Percentiles rank a stretch among this genome's conserved stretches.
These are phyloP conservation scores for Lecanosticta acicola DNA, from an alignment of 2,329 filamentous ascomycete species.

Conservation along the genomic window DNA sequence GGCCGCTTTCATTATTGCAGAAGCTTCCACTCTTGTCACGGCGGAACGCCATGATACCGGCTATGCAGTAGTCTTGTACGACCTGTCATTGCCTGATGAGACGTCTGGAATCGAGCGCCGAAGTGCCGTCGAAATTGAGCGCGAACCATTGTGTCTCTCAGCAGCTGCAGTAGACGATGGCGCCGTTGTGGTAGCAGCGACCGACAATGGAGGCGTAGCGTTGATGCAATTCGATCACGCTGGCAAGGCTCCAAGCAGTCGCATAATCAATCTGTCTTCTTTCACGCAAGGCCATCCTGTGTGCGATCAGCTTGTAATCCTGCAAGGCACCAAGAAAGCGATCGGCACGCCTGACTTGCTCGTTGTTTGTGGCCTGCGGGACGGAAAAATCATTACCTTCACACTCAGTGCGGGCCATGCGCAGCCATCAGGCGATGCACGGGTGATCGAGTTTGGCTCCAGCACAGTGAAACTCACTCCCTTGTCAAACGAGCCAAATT, in stretches of 20 bases:
- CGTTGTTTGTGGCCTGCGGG: constrained; percentile 27
- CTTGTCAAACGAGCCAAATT: constrained; percentile 7
- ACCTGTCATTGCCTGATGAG: constrained; percentile 6
- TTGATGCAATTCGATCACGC: constrained; percentile 6
- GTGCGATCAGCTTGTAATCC: constrained; percentile 25
- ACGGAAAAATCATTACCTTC: constrained; percentile 24
- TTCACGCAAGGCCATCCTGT: constrained; percentile 5
- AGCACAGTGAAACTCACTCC: constrained; percentile 25
- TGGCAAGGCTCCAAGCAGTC: constrained; percentile 1
- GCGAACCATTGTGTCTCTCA: constrained; percentile 15
- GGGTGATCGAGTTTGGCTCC: constrained; percentile 18
- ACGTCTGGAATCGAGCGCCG: constrained; percentile 4
- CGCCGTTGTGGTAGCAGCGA: constrained; percentile 12
- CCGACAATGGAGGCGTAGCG: constrained; percentile 10
- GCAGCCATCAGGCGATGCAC: constrained; percentile 6
- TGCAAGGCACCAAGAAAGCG: constrained; percentile 5
- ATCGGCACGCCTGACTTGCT: constrained; percentile 6
- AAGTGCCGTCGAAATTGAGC: neutral
- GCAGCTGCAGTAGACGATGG: constrained; percentile 5
- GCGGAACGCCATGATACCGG: constrained; percentile 12
- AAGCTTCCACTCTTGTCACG: constrained; percentile 12
- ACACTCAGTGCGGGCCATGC: constrained; percentile 7
- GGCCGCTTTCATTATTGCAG: constrained; percentile 22
- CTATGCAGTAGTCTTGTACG: constrained; percentile 11
- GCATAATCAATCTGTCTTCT: constrained; percentile 5